Base-by-base conservation (phyloP, 352 stramenopile species). In the Pythium grandisporangium region DNA sequence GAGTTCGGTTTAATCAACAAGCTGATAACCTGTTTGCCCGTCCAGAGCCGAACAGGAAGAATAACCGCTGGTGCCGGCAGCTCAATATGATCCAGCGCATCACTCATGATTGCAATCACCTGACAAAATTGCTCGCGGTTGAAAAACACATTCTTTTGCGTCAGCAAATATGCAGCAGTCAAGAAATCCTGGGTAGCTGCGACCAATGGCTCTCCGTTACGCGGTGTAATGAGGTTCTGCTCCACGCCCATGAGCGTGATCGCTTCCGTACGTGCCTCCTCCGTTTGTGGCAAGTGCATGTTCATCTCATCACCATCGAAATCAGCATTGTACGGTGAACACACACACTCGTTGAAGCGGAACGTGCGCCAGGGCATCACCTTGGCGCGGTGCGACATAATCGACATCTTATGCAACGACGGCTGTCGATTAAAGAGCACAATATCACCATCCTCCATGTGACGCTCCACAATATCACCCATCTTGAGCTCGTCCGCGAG, bases 231-330 rank as follows among this genome's bases (percentile, higher is more conserved):
- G 29, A 99, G 56, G 60, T 99, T 99, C 45, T 98, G 70, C 48
- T 96, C 83, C 30, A 99, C 96, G n/a, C 87, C 88, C 95, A 99
- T 99, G 6, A 99, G 70, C 39, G 91, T 81, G 45, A 88, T 89
- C 0, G 96, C 96, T 60, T 99, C 97, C 5, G 95, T 88, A 25
- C 95, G 78, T 16, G 97, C 97, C 51, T 99, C 96, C 54, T 99
- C 96, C 1, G 96, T 99, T 68, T 99, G 97, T 19, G 97, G 97
- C 17, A 99, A 61, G 59, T 96, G 85, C 84, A 99, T 97, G 66
- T 99, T 99, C 96, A 99, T 99, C 60, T 99, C 96, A 53, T 99
- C 96, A 45, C 96, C 96, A 66, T 99, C 96, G 57, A 99, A 99
- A 66, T 99, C 97, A 27, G 96, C 96, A 39, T 99, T 99, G 67